Evolutionary conservation across 345 rosid genomes (phyloP).

Genomic region (Salix suchowensis): DNA sequence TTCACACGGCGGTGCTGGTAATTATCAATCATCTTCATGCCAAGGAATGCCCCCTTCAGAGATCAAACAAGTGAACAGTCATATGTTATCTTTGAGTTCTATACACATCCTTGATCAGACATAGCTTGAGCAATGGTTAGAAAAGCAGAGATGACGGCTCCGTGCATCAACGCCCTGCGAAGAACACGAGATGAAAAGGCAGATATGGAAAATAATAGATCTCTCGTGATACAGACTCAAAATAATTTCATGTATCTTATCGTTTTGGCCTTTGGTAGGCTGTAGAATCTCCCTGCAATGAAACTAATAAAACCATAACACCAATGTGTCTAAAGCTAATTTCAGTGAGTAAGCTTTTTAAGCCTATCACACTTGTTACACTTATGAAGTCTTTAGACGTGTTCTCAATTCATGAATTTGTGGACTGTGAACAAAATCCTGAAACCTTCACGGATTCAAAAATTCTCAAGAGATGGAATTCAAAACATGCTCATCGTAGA

Average conservation of each 20-base stretch:
- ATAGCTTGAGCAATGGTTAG: slow-evolving; percentile 93
- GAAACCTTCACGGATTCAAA: too few species aligned
- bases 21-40: background rate
- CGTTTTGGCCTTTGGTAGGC: too few species aligned
- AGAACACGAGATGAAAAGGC: background rate
- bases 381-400: too few species aligned
- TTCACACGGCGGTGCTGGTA: background rate
- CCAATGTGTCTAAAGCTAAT: too few species aligned
- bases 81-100: slow-evolving; percentile 17
- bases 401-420: too few species aligned
- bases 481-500: too few species aligned
- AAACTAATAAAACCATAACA: too few species aligned
- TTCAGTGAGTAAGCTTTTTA: too few species aligned
- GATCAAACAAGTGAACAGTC: background rate
- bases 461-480: too few species aligned
- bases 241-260: background rate
- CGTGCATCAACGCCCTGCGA: slow-evolving; percentile 72
- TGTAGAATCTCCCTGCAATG: too few species aligned
- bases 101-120: slow-evolving; percentile 98
- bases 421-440: too few species aligned
- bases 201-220: background rate
- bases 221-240: background rate
- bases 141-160: slow-evolving; percentile 86
- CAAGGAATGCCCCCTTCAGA: background rate
- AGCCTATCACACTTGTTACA: too few species aligned